Evolutionary conservation across 2,329 filamentous ascomycete species (phyloP), one percentile per base, ranked within the genome.

Genomic region (Chrysoporthe austroafricana): DNA sequence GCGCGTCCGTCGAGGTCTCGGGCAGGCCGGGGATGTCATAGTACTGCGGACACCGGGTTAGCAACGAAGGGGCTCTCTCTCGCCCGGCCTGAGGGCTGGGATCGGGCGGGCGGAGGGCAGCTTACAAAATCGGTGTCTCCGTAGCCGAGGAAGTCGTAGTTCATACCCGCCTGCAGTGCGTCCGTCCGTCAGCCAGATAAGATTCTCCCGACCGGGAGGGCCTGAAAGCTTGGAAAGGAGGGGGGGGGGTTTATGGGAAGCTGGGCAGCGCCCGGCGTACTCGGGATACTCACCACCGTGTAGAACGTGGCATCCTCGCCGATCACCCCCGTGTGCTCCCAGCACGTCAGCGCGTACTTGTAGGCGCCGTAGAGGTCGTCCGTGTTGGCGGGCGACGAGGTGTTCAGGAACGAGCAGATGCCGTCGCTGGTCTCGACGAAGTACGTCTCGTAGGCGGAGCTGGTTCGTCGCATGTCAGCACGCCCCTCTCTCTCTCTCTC

Each of bases 391-490:
- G 60, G 63, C 63, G 57, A 52, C 8, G 59, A 63, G 44, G 54
- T 54, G 63, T 69, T 60, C 4, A 39, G 21, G 39, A 69, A 69
- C 3, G 67, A 69, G 64, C 67, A 69, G 62, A 66, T 62, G 11
- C 67, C 67, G 1, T n/a, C 44, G 54, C 26, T 54, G n/a, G 63
- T 63, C 44, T 42, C 61, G 43, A 59, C n/a, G 16, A 34, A 56
- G 32, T 66, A 59, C 0, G 54, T 61, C 21, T 60, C 56, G 18
- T 32, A 18, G 4, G 57, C 39, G 21, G 59, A 32, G 21, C 59
- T 61, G 14, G 8, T 59, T 26, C 26, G 26, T 26, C 26, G 13
- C 26, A 57, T 9, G 2, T 26, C 26, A 57, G 13, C 6, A 34
- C 14, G 39, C n/a, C 11, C 48, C 8, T 9, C 7, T n/a, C n/a